A percentile compares a stretch with the other conserved stretches of the same genome.
phyloP scores from a whole-genome alignment of 805 yeast genomes.

The Candida manassasensis region DNA sequence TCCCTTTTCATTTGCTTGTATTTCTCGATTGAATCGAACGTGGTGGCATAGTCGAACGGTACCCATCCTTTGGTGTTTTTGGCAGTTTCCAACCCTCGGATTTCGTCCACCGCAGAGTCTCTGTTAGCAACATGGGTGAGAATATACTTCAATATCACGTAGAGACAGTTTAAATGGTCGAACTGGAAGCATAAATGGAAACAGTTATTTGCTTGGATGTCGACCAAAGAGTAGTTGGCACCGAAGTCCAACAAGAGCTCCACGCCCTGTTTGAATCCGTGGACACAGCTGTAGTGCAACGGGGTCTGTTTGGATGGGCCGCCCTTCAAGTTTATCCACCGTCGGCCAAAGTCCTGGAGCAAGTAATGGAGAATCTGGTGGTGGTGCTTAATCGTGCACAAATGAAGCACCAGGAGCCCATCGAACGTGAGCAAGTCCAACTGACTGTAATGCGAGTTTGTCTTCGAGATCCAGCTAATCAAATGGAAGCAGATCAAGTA shows the following conservation, averaged over 20 bases:
- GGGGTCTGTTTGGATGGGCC: conserved; percentile 32
- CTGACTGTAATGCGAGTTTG: conserved; percentile 10
- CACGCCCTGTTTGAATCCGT: conserved; percentile 35
- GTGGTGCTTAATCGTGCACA: conserved; percentile 28
- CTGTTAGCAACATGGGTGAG: conserved; percentile 9
- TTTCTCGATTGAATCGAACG: conserved; percentile 22
- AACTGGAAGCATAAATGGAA: conserved; percentile 37
- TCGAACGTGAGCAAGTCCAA: conserved; percentile 37
- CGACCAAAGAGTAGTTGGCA: conserved; percentile 29
- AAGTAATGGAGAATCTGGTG: conserved; percentile 40
- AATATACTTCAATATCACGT: conserved; percentile 18
- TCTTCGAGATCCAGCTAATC: conserved; percentile 26
- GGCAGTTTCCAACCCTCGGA: conserved; percentile 18
- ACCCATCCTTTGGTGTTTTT: conserved; percentile 30
- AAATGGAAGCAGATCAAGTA: conserved; percentile 40
- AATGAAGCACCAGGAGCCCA: conserved; percentile 31
- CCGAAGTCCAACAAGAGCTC: conserved; percentile 38
- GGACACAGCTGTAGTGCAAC: conserved; percentile 30
- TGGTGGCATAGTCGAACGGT: conserved; percentile 28
- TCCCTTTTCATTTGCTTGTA: conserved; percentile 22
- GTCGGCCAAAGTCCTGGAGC: conserved; percentile 35
- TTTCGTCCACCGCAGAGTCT: conserved; percentile 9
- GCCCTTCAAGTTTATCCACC: conserved; percentile 35
- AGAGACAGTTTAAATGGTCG: conserved; percentile 29
- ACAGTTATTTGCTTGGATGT: conserved; percentile 32